phyloP scores from a whole-genome alignment of 768 basidiomycete species.

The Tricholoma sp. region DNA sequence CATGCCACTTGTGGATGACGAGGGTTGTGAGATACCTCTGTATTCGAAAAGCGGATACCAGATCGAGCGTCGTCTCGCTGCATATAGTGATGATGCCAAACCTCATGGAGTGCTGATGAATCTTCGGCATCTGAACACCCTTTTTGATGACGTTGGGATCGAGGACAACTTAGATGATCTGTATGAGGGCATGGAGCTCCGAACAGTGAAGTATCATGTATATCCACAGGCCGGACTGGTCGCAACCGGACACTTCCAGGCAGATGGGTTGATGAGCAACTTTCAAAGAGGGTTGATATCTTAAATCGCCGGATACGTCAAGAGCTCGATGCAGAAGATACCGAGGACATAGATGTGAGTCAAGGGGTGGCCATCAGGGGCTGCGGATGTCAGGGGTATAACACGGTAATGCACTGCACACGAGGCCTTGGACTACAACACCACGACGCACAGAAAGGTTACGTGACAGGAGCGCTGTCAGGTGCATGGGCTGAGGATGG shows the following conservation, averaged over 20 bases:
- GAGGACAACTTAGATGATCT: neutral
- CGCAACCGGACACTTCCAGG: neutral
- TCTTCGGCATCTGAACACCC: no score
- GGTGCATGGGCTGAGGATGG: neutral
- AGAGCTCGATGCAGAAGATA: neutral
- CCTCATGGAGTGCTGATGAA: no score
- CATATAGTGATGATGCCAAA: no score
- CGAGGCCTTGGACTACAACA: neutral
- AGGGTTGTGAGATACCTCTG: no score
- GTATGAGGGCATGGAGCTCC: neutral
- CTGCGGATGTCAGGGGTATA: neutral
- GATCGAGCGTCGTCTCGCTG: no score
- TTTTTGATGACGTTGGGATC: no score
- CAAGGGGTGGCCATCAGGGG: neutral
- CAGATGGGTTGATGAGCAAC: neutral
- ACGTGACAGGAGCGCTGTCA: neutral
- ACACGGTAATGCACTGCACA: neutral
- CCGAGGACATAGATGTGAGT: neutral
- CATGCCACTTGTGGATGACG: no score
- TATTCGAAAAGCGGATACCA: no score
- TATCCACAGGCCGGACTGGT: neutral
- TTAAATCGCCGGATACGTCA: neutral
- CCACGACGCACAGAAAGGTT: neutral
- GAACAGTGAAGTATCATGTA: neutral
- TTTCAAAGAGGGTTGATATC: neutral